Base-by-base conservation (phyloP, 192 early-diverging fungal genomes). In the Coemansia sp. region DNA sequence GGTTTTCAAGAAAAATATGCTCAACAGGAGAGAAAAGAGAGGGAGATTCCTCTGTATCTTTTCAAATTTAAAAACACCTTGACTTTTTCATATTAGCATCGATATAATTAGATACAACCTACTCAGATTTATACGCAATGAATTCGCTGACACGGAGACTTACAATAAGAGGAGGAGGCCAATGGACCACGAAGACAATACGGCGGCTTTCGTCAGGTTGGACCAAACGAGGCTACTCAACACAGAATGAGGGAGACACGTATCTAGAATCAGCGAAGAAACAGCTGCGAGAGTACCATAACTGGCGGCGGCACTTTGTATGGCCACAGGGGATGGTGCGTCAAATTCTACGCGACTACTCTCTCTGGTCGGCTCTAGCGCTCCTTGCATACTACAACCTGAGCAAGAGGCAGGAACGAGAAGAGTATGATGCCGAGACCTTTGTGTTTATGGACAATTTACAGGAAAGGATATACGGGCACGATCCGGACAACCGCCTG, bases 291-390 rank as follows among this genome's bases (percentile, higher is more conserved):
- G 66, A 68, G 33, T 79, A 79, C 45, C 62, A 67, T 26, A 67
- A 70, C n/a, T 79, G 77, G 77, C 59, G 71, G 30, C 53, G 26
- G 48, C 77, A 79, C 56, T 79, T 79, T 64, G 70, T 21, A 40
- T 79, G 77, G 77, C 48, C 64, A n/a, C 62, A 21, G 16, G 49
- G 58, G 21, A 63, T 45, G 2, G 43, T 79, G 12, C 21, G 7
- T 2, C 58, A 64, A 28, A 57, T 66, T 1, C 46, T 79, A 5
- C 49, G 66, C 31, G 77, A 79, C 56, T 79, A 79, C 49, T 34
- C 71, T 33, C 61, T 79, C 13, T 79, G 77, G 77, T 67, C 77
- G 4, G 34, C 52, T 3, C 52, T 79, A 15, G 77, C 63, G 10
- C 64, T 79, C 18, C 26, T 79, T 4, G 77, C 71, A 7, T 79